Conservation (phyloP, 208 protist species). For the Leptomonas pyrrhocoris region DNA sequence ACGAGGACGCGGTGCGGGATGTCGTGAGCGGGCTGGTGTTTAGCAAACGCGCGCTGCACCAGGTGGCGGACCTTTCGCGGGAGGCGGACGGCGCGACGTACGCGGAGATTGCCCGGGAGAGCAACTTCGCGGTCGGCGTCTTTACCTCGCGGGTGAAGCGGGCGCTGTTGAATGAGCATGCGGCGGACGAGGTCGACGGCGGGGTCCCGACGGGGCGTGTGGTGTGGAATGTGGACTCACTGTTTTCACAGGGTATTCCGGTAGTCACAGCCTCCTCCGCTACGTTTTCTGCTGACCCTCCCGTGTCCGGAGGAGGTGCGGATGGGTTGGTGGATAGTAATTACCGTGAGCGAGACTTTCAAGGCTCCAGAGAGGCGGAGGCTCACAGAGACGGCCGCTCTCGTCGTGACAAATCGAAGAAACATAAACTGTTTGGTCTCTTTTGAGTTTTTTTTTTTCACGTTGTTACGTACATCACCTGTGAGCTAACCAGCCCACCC, state of each 20-base stretch:
- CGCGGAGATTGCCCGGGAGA: slow-evolving; percentile 15
- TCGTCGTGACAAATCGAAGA: neutral
- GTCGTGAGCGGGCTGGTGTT: slow-evolving; percentile 61
- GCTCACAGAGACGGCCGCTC: neutral
- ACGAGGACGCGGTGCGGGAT: slow-evolving; percentile 47
- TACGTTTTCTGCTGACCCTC: neutral
- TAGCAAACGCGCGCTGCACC: slow-evolving; percentile 45
- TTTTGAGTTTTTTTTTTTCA: slow-evolving; percentile 25
- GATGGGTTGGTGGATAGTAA: slow-evolving; percentile 25
- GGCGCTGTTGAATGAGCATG: slow-evolving; percentile 8
- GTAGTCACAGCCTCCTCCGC: neutral
- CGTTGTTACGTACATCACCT: neutral
- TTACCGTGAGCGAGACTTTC: neutral
- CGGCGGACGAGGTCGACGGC: neutral
- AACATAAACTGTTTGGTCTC: slow-evolving; percentile 8
- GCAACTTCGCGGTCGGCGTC: slow-evolving; percentile 23
- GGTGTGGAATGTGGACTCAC: neutral
- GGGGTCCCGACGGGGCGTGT: slow-evolving; percentile 1
- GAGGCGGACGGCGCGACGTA: slow-evolving; percentile 16
- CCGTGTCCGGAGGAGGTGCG: neutral
- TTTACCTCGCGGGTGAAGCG: slow-evolving; percentile 24
- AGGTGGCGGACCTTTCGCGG: slow-evolving; percentile 30
- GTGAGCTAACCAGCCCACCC: neutral
- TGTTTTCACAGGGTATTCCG: neutral
- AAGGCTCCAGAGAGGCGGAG: neutral